Base-by-base conservation (phyloP, 148 eudicot genomes). In the Nepenthes mirabilis region DNA sequence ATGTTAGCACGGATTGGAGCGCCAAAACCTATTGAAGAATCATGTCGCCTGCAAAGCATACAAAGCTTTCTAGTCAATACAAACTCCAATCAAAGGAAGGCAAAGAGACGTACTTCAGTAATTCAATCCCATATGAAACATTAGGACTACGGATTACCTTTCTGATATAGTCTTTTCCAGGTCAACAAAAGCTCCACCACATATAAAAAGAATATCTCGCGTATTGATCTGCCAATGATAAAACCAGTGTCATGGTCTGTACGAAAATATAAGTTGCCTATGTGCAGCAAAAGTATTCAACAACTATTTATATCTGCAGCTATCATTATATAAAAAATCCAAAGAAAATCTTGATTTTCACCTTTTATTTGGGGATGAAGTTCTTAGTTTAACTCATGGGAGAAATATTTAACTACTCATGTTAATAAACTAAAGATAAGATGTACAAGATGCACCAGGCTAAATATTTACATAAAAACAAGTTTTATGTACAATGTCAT, bases 1-100 rank as follows among this genome's bases (percentile, higher is more conserved):
- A 90, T 86, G 70, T 82, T 90, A 68, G 97, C 87, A 52, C 95
- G 95, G 36, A 87, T 88, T 53, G 95, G 88, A 61, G 97, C 95
- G 34, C 97, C 95, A 64, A 90, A 87, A 35, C 95, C 95, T 58
- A 90, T 90, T 48, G 97, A 90, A 60, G 97, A 84, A 75, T 90
- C 97, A 69, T 87, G 88, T 43, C 82, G 95, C 67, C 97, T 90
- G 82, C 55, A 61, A 66, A 55, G 58, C 11, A 55, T 33, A 11
- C 6, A 52, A 23, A 32, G 14, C 10, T 32, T 2, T 32, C 13
- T 55, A 34, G 11, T 34, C 14, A 10, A 5, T 10, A 33, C 10
- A 14, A 34, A 55, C 12, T 55, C 32, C 32, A 32, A n/a, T 52
- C 55, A 52, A 4, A 40, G 45, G 14, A 2, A 52, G 32, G 32